These are phyloP conservation scores for Litchi chinensis DNA, from an alignment of 345 rosid genomes.

Conservation along the genomic window DNA sequence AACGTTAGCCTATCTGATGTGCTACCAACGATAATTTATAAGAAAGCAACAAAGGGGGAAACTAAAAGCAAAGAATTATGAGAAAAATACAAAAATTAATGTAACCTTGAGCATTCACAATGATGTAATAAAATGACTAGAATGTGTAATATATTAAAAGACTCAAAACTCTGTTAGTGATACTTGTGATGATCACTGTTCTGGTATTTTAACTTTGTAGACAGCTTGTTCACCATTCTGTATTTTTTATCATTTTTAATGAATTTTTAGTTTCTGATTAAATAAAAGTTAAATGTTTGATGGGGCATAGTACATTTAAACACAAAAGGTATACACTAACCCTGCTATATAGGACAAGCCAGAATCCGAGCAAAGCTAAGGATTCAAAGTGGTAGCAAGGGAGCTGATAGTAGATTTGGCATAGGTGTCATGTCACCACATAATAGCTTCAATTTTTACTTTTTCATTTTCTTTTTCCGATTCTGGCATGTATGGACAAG, in stretches of 20 bases:
- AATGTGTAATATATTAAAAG: neutral
- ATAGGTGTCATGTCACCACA: too few relatives aligned
- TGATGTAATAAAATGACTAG: neutral
- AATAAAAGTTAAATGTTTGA: neutral
- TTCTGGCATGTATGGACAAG: neutral
- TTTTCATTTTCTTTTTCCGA: neutral
- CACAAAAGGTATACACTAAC: too few relatives aligned
- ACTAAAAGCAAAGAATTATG: neutral
- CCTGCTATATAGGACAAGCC: too few relatives aligned
- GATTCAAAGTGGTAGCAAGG: too few relatives aligned
- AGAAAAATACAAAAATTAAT: neutral
- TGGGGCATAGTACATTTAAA: neutral
- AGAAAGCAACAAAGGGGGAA: neutral
- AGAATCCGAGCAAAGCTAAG: too few relatives aligned
- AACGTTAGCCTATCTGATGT: neutral
- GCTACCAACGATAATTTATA: neutral
- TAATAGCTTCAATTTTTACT: neutral
- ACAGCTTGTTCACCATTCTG: neutral
- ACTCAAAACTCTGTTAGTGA: neutral
- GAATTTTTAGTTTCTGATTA: neutral
- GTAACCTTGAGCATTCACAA: neutral
- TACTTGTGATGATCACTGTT: neutral
- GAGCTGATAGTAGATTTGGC: too few relatives aligned
- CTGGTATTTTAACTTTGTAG: neutral
- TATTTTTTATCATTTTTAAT: neutral